Conservation (phyloP, 2,329 filamentous ascomycete genomes). For the Mycosphaerelloides madeirae region DNA sequence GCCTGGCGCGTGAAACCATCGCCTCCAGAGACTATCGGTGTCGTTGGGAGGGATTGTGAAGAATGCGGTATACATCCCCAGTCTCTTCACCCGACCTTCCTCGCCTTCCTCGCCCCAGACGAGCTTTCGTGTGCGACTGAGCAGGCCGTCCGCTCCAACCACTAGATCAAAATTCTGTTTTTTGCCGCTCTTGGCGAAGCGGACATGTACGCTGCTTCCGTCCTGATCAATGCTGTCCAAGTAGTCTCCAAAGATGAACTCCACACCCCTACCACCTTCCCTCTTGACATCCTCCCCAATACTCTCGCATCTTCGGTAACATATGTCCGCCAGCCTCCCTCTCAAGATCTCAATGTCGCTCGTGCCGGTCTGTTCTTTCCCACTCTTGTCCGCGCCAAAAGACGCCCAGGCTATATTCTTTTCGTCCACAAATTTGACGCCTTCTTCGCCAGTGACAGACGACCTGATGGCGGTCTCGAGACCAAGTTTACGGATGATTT, state of each 20-base stretch:
- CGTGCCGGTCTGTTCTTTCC: slow-evolving; percentile 26
- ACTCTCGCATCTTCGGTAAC: slow-evolving; percentile 18
- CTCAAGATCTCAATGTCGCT: slow-evolving; percentile 32
- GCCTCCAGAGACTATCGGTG: slow-evolving; percentile 27
- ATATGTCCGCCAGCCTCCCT: slow-evolving; percentile 24
- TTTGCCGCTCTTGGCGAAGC: slow-evolving; percentile 23
- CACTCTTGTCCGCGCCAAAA: slow-evolving; percentile 24
- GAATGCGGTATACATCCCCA: slow-evolving; percentile 31
- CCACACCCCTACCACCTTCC: slow-evolving; percentile 24
- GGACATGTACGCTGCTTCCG: slow-evolving; percentile 22
- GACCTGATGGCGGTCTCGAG: slow-evolving; percentile 25
- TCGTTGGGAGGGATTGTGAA: slow-evolving; percentile 26
- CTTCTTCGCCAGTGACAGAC: slow-evolving; percentile 26
- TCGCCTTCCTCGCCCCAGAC: slow-evolving; percentile 26
- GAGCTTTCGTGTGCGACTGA: slow-evolving; percentile 25
- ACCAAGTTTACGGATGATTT: slow-evolving; percentile 28
- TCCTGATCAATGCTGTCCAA: slow-evolving; percentile 23
- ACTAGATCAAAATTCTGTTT: slow-evolving; percentile 25
- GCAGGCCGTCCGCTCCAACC: slow-evolving; percentile 32
- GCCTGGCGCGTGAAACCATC: slow-evolving; percentile 29
- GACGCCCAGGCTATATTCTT: slow-evolving; percentile 19
- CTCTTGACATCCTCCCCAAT: slow-evolving; percentile 19
- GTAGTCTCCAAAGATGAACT: slow-evolving; percentile 29
- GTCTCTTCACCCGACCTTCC: slow-evolving; percentile 9
- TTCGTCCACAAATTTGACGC: slow-evolving; percentile 27